phyloP scores from a whole-genome alignment of 1,139 yeast genomes.

The Pichia sp. region DNA sequence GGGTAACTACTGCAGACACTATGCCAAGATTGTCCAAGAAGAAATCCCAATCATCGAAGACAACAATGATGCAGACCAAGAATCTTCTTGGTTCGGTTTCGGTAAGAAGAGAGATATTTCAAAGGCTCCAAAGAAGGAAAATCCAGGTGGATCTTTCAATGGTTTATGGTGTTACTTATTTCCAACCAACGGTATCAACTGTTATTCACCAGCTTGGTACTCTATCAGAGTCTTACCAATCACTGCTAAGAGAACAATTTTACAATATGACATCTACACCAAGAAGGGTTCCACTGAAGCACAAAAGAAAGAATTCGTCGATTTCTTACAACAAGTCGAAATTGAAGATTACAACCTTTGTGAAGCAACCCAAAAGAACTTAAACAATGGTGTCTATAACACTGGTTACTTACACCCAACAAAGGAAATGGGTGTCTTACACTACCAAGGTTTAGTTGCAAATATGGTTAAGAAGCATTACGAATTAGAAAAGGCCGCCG shows the following conservation, averaged over 20 bases:
- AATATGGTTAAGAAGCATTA: conserved; percentile 59
- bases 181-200: conserved; percentile 59
- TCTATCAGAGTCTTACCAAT: conserved; percentile 58
- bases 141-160: conserved; percentile 58
- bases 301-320: conserved; percentile 58
- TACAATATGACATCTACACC: conserved; percentile 60
- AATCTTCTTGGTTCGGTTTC: conserved; percentile 51
- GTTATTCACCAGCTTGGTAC: conserved; percentile 68
- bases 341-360: conserved; percentile 59
- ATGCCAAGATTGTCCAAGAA: conserved; percentile 54
- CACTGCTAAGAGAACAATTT: conserved; percentile 49
- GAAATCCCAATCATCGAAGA: conserved; percentile 38
- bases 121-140: conserved; percentile 30
- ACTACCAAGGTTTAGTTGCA: conserved; percentile 54
- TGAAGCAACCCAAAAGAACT: conserved; percentile 56
- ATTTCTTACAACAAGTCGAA: conserved; percentile 59
- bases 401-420: conserved; percentile 59
- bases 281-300: conserved; percentile 54
- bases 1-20: conserved; percentile 58
- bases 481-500: conserved; percentile 43
- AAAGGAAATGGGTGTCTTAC: conserved; percentile 57
- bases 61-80: conserved; percentile 39
- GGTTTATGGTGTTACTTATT: conserved; percentile 62
- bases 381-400: conserved; percentile 56
- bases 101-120: conserved; percentile 38